These are phyloP conservation scores for Mortierella sp. DNA, from an alignment of 371 early-diverging fungal genomes.

Conservation along the genomic window DNA sequence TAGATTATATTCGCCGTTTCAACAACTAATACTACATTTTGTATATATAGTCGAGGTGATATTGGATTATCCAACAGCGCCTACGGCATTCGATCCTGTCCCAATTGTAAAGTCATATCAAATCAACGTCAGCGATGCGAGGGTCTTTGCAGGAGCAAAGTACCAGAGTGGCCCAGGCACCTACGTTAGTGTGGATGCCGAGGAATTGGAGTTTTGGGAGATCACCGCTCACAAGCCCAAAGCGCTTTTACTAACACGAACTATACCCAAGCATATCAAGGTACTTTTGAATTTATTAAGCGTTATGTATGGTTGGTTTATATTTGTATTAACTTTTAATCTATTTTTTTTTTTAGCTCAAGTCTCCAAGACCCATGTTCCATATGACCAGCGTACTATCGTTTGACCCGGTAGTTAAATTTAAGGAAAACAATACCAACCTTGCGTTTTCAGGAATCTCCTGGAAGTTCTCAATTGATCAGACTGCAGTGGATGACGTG, in stretches of 20 bases:
- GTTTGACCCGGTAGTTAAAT: constrained; percentile 58
- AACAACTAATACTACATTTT: background rate
- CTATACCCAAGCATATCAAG: constrained; percentile 63
- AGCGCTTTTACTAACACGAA: constrained; percentile 60
- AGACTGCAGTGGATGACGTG: constrained; percentile 55
- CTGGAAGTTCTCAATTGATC: constrained; percentile 59
- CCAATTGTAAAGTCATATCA: constrained; percentile 58
- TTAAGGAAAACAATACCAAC: constrained; percentile 65
- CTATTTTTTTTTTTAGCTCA: constrained; percentile 19
- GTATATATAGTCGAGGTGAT: constrained; percentile 44
- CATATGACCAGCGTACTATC: constrained; percentile 64
- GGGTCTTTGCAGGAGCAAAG: constrained; percentile 69
- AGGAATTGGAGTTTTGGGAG: constrained; percentile 64
- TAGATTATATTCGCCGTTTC: too few species aligned
- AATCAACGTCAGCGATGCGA: constrained; percentile 65
- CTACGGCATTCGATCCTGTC: constrained; percentile 26
- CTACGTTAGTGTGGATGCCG: constrained; percentile 68
- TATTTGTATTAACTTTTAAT: background rate
- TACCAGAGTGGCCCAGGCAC: constrained; percentile 68
- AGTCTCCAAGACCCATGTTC: constrained; percentile 59
- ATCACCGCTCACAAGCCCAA: constrained; percentile 48
- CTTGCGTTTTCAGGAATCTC: constrained; percentile 65
- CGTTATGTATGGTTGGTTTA: background rate
- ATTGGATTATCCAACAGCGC: constrained; percentile 49
- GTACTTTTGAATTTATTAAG: constrained; percentile 35